Evolutionary conservation across 2,329 filamentous ascomycete species (phyloP), one percentile per base, ranked within the genome.

Genomic region (Didymella segeticola): DNA sequence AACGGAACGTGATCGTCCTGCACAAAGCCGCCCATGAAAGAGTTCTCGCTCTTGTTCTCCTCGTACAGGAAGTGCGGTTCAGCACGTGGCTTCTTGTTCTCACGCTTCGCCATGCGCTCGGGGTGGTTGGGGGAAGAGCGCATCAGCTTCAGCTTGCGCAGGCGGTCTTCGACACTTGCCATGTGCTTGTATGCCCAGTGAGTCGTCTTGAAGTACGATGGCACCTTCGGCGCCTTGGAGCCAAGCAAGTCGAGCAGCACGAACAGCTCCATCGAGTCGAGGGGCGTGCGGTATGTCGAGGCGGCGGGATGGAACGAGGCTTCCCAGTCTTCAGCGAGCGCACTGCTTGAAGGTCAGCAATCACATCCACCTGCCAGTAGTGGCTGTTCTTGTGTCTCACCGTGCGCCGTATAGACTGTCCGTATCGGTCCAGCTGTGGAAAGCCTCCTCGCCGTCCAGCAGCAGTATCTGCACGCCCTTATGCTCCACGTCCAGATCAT

Each of bases 1-100:
- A 99, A 99, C 0, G 95, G 95, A 5, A 97, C 77, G 70, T 99
- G 95, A 68, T 99, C 95, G 71, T 99, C 95, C 64, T 88, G 81
- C n/a, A 96, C 85, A 43, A 77, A 62, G 75, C 85, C 41, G 75
- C 81, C 53, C 72, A 70, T 76, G 66, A 90, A 82, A 27, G 79
- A 36, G 78, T 73, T 49, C 1, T 78, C 60, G 25, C 73, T 69
- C 68, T 91, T 93, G n/a, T 83, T 75, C 0, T 77, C 70, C 34
- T 73, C 70, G 6, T 59, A 46, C 4, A 97, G 78, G 70, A 96
- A 96, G 0, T 75, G 71, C 1, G 69, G 66, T 53, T 76, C 70
- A 4, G 57, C 43, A 25, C 67, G 68, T 12, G 66, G 62, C 47
- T 67, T 70, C 43, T 34, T 69, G 63, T 66, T 69, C 63, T 62